phyloP scores from a whole-genome alignment of 768 basidiomycete genomes.

The Rhizopogon roseolus region DNA sequence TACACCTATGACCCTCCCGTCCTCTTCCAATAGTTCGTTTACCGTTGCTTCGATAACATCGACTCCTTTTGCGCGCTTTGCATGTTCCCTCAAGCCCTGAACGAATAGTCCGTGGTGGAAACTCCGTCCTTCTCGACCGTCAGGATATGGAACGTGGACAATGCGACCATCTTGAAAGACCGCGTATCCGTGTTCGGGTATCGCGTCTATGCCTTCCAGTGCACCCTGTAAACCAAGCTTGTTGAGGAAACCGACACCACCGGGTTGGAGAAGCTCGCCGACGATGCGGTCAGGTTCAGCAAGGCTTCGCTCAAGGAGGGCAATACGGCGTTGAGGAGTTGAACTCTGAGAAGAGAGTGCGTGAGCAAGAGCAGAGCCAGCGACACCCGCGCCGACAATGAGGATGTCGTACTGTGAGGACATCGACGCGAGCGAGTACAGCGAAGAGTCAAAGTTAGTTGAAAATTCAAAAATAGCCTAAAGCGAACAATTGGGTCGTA shows the following conservation, averaged over 20 bases:
- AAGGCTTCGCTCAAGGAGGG: conserved; percentile 86
- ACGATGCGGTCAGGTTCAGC: conserved; percentile 95
- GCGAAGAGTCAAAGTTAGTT: not conserved
- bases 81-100: conserved; percentile 68
- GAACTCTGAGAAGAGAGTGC: conserved; percentile 68
- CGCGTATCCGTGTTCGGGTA: conserved; percentile 82
- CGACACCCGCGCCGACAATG: conserved; percentile 91
- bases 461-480: no score
- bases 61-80: conserved; percentile 55
- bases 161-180: conserved; percentile 55
- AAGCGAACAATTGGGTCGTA: no score
- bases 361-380: conserved; percentile 83
- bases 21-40: conserved; percentile 64
- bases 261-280: conserved; percentile 94
- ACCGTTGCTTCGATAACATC: conserved; percentile 85
- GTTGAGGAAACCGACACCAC: conserved; percentile 72
- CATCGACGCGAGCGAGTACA: not conserved
- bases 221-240: conserved; percentile 72
- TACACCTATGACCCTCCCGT: conserved; percentile 61
- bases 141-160: conserved; percentile 90
- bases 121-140: conserved; percentile 63
- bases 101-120: conserved; percentile 96
- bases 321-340: conserved; percentile 50
- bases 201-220: conserved; percentile 85
- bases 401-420: conserved; percentile 60